Conservation (phyloP, 2,329 filamentous ascomycete species). For the Xylaria sp. region DNA sequence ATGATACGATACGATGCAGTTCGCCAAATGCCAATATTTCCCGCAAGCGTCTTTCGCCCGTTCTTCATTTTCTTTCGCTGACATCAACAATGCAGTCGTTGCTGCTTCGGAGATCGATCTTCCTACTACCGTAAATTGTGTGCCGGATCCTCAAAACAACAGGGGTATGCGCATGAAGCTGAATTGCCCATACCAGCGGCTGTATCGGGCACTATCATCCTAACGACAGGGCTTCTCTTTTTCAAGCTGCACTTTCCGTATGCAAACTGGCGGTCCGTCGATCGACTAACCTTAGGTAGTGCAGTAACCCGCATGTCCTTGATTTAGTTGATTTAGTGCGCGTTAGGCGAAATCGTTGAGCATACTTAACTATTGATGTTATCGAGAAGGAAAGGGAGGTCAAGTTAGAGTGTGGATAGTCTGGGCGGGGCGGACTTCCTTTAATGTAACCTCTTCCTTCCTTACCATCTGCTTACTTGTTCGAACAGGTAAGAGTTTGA, state of each 20-base stretch:
- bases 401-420: constrained; percentile 14
- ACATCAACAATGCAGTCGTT: neutral
- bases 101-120: neutral
- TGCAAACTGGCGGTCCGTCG: neutral
- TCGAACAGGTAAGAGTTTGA: too few relatives aligned
- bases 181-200: neutral
- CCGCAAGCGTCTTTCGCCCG: neutral
- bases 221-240: neutral
- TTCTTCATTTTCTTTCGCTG: neutral
- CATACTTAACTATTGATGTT: neutral
- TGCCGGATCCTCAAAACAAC: neutral
- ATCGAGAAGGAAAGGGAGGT: constrained; percentile 15
- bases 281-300: neutral
- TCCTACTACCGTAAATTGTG: neutral
- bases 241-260: neutral
- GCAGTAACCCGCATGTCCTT: neutral
- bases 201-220: neutral
- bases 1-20: neutral
- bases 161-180: neutral
- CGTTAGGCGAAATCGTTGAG: neutral
- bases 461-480: neutral
- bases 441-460: constrained; percentile 15
- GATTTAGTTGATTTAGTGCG: neutral
- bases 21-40: neutral
- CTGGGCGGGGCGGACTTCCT: neutral